Percentiles rank a stretch among this genome's conserved stretches.
These are phyloP conservation scores for Lactarius indigo DNA, from an alignment of 768 basidiomycete species.

Conservation along the genomic window DNA sequence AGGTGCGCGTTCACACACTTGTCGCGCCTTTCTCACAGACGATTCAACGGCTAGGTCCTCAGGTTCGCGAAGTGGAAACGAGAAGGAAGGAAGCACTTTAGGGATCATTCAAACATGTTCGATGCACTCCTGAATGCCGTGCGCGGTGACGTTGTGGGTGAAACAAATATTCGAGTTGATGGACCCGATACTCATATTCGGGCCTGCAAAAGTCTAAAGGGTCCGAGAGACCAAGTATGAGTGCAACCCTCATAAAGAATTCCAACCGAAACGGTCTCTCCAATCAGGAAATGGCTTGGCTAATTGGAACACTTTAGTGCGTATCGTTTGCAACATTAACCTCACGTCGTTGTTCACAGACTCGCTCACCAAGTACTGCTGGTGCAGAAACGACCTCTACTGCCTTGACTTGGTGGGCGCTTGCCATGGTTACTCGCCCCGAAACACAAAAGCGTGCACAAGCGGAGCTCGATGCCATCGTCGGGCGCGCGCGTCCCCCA, in stretches of 20 bases:
- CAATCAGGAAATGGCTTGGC: constrained; percentile 21
- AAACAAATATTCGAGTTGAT: background rate
- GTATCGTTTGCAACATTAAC: background rate
- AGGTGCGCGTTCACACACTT: background rate
- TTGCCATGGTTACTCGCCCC: constrained; percentile 24
- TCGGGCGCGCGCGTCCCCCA: constrained; percentile 3
- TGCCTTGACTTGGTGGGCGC: constrained; percentile 9
- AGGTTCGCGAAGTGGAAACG: constrained; percentile 29
- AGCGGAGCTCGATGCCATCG: constrained; percentile 7
- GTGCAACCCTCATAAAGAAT: constrained; percentile 14
- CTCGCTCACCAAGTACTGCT: background rate
- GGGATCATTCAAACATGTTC: constrained; percentile 15
- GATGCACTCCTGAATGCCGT: constrained; percentile 18
- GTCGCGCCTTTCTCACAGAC: too few relatives aligned
- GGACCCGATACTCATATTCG: background rate
- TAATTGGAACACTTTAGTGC: constrained; percentile 19
- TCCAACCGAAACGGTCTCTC: constrained; percentile 13
- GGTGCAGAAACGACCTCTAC: constrained; percentile 10
- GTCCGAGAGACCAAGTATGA: constrained; percentile 6
- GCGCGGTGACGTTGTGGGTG: constrained; percentile 12
- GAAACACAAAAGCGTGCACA: constrained; percentile 13
- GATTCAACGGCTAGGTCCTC: background rate
- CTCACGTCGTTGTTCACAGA: background rate
- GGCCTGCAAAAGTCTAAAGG: constrained; percentile 2
- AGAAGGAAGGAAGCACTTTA: constrained; percentile 18